phyloP scores from a whole-genome alignment of 1,284 basidiomycete species.

The Agroathelia rolfsii region DNA sequence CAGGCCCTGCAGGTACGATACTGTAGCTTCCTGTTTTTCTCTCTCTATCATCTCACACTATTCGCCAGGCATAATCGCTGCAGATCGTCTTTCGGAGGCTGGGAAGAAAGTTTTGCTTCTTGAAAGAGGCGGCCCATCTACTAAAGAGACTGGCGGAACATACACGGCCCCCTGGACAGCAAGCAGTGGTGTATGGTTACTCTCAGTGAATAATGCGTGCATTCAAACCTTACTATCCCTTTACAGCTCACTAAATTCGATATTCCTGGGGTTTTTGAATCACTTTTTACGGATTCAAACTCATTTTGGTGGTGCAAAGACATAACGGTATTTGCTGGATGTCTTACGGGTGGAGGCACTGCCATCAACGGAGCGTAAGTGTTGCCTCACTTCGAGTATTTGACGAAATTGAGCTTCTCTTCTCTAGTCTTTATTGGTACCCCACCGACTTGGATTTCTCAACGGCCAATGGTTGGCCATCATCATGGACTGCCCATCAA shows the following conservation, averaged over 20 bases:
- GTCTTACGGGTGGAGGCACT: constrained; percentile 51
- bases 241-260: constrained; percentile 55
- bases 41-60: too few relatives aligned
- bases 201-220: background rate
- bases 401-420: constrained; percentile 5
- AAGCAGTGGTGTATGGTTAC: constrained; percentile 32
- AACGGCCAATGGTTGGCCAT: constrained; percentile 41
- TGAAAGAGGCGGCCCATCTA: constrained; percentile 53
- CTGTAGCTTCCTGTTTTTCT: too few relatives aligned
- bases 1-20: constrained; percentile 39
- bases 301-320: too few relatives aligned
- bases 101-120: constrained; percentile 54
- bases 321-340: constrained; percentile 52
- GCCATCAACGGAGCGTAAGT: constrained; percentile 56
- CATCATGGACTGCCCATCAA: constrained; percentile 39
- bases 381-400: constrained; percentile 2
- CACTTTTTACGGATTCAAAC: constrained; percentile 55
- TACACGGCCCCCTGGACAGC: constrained; percentile 44
- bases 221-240: too few relatives aligned
- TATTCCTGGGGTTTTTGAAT: constrained; percentile 53
- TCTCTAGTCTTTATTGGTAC: constrained; percentile 44
- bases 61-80: constrained; percentile 32
- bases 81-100: constrained; percentile 49
- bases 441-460: constrained; percentile 45
- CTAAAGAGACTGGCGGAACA: constrained; percentile 47